Evolutionary conservation across 2,329 filamentous ascomycete genomes (phyloP).

Genomic region (Microdochium nivale): DNA sequence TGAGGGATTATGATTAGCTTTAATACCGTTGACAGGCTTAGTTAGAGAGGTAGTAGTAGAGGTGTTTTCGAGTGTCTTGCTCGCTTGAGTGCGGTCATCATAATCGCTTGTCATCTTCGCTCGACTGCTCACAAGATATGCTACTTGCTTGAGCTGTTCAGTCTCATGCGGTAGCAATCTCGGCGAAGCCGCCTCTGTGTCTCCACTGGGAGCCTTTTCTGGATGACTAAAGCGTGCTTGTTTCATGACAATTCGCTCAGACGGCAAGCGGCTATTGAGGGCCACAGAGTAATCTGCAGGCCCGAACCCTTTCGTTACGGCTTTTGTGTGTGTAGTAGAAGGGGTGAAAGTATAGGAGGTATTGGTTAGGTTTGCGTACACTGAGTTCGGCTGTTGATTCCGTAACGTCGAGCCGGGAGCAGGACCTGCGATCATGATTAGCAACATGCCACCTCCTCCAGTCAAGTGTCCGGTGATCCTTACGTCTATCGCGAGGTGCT

Average conservation of each 20-base stretch:
- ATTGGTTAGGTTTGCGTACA: too few species aligned
- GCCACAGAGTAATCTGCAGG: too few species aligned
- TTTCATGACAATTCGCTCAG: neutral
- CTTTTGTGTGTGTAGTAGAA: too few species aligned
- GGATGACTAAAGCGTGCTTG: neutral
- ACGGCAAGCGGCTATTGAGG: too few species aligned
- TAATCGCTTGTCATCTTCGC: neutral
- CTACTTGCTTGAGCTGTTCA: slow-evolving; percentile 27
- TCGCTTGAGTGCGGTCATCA: neutral
- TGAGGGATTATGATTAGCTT: neutral
- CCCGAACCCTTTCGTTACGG: too few species aligned
- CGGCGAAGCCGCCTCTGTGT: slow-evolving; percentile 1
- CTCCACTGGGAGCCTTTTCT: slow-evolving; percentile 19
- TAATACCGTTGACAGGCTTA: neutral
- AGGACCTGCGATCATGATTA: neutral
- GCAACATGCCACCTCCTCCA: neutral
- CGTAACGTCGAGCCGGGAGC: neutral
- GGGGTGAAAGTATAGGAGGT: too few species aligned
- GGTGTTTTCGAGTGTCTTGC: neutral
- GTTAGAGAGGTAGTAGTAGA: neutral
- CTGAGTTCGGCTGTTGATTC: neutral
- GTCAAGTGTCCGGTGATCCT: neutral
- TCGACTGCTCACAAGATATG: slow-evolving; percentile 23
- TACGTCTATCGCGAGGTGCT: neutral
- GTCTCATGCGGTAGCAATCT: slow-evolving; percentile 26